A percentile compares a stretch with the other conserved stretches of the same genome.
phyloP scores from a whole-genome alignment of 139 green algal genomes.

The Dunaliella primolecta region DNA sequence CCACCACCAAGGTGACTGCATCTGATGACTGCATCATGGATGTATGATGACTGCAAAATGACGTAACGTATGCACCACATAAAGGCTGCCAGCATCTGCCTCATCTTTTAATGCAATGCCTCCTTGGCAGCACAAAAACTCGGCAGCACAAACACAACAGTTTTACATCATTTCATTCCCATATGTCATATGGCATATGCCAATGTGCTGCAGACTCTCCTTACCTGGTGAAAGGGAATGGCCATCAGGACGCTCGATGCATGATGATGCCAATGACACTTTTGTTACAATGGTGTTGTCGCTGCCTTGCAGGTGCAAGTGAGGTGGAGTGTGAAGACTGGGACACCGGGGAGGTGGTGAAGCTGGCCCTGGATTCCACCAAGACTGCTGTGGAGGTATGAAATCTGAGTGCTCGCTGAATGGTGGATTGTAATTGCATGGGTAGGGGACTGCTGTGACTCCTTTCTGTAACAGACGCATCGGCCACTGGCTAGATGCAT shows the following conservation, averaged over 20 bases:
- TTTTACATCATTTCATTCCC: too few species aligned
- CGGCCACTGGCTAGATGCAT: not conserved
- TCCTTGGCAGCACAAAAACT: too few species aligned
- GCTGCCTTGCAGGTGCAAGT: not conserved
- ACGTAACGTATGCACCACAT: too few species aligned
- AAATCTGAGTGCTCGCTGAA: not conserved
- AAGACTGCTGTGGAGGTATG: constrained; percentile 42
- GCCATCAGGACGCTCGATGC: constrained; percentile 7
- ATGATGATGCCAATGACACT: not conserved
- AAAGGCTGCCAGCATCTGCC: too few species aligned
- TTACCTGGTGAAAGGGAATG: too few species aligned
- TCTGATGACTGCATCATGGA: too few species aligned
- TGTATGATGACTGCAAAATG: too few species aligned
- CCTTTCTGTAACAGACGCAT: not conserved
- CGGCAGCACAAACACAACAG: too few species aligned
- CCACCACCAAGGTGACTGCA: too few species aligned
- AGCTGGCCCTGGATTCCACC: constrained; percentile 54
- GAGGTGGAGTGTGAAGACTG: constrained; percentile 71
- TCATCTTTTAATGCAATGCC: too few species aligned
- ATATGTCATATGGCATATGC: too few species aligned
- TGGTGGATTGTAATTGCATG: not conserved
- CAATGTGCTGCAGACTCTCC: too few species aligned
- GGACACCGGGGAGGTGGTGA: constrained; percentile 66
- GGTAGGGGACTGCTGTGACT: not conserved
- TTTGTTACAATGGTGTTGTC: not conserved